Base-by-base conservation (phyloP, 805 yeast species). In the Candida andamanensis region DNA sequence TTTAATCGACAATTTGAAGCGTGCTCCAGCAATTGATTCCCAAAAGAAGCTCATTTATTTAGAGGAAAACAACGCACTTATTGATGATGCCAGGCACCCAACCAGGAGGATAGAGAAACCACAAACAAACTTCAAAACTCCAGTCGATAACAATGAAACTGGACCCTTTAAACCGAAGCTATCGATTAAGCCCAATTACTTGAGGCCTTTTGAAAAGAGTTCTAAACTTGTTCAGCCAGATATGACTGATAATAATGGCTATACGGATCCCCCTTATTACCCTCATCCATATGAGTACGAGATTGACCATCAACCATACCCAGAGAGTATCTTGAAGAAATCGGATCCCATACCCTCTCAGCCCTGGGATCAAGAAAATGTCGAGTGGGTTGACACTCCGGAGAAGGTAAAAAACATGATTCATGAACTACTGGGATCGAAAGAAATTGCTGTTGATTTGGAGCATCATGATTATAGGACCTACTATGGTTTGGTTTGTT, bases 381-480 rank as follows among this genome's bases (percentile, higher is more conserved):
- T 90, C 10, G 68, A 63, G 2, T 85, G 92, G 85, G 83, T 92
- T 1, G 87, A 83, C 41, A 66, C 70, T 1, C 56, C 61, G 1
- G 77, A 69, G 15, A 58, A 63, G 15, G 53, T 92, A 16, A 46
- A 59, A 1, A 55, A 50, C 5, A 73, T 92, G 81, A 42, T 85
- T 1, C 51, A 58, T 1, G 72, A 68, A 5, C 63, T 92, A 27
- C 52, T 56, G 31, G 49, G 54, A 3, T 67, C 69, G 35, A 58
- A 65, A 2, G 95, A 76, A 35, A 74, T 92, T 24, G 98, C 97
- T 2, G 81, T 92, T 11, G 99, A 92, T 67, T 72, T 92, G 39
- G 99, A 92, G 52, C 98, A 92, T 57, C 98, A 92, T 52, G 97
- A 89, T 50, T 82, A 74, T 53, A 72, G 97, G 54, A 70, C 96